Conservation (phyloP, 371 early-diverging fungal genomes). For the Rhizopus microsporus region DNA sequence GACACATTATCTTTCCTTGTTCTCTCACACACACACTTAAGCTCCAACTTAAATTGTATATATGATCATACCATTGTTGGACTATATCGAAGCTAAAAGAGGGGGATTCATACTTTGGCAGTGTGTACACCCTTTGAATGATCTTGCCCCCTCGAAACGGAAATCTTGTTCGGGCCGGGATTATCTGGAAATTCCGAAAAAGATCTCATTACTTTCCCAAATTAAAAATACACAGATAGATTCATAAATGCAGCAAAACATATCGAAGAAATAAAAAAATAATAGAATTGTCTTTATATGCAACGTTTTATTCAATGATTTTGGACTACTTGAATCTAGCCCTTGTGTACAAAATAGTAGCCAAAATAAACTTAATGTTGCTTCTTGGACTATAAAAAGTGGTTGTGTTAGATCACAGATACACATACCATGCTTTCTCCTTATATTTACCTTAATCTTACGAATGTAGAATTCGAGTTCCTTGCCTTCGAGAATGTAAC, state of each 20-base stretch:
- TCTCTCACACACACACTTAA: neutral
- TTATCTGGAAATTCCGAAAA: neutral
- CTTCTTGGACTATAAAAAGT: slow-evolving; percentile 20
- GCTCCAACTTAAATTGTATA: slow-evolving; percentile 1
- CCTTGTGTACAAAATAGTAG: slow-evolving; percentile 85
- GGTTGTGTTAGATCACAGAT: neutral
- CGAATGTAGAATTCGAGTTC: slow-evolving; percentile 95
- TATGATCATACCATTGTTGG: slow-evolving; percentile 30
- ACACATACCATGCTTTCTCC: neutral
- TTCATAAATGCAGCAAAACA: neutral
- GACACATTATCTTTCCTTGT: neutral
- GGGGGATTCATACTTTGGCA: slow-evolving; percentile 17
- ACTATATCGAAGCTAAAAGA: slow-evolving; percentile 36
- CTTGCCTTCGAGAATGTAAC: slow-evolving; percentile 99
- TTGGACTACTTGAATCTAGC: slow-evolving; percentile 14
- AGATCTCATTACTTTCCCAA: neutral
- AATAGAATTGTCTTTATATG: neutral
- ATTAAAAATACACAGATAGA: neutral
- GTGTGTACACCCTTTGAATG: neutral
- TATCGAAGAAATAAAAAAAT: neutral
- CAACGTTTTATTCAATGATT: slow-evolving; percentile 1
- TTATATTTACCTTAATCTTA: slow-evolving; percentile 75
- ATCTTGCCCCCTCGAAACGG: neutral
- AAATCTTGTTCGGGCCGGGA: slow-evolving; percentile 1
- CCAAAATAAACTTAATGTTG: slow-evolving; percentile 42